These are phyloP conservation scores for Glonium stellatum DNA, from an alignment of 495 filamentous ascomycete species.

Conservation along the genomic window DNA sequence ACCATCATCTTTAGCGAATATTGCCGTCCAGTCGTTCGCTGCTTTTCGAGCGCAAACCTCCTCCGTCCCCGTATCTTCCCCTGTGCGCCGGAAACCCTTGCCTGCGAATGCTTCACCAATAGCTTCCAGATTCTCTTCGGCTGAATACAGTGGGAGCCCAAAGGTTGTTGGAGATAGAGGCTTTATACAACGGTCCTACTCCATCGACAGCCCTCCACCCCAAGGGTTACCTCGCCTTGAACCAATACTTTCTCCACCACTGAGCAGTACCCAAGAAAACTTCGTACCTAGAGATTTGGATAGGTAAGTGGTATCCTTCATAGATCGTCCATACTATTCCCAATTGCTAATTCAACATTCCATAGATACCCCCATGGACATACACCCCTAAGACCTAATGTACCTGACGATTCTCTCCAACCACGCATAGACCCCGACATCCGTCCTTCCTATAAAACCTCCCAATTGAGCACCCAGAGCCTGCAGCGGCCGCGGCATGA, in stretches of 20 bases:
- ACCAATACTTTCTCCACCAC: conserved; percentile 13
- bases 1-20: conserved; percentile 28
- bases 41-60: conserved; percentile 33
- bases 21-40: conserved; percentile 32
- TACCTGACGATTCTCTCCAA: conserved; percentile 10
- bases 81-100: conserved; percentile 31
- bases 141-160: conserved; percentile 15
- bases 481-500: conserved; percentile 7
- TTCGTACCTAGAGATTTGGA: conserved; percentile 31
- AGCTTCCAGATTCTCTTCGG: conserved; percentile 17
- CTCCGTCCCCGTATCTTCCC: conserved; percentile 29
- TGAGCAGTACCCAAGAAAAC: conserved; percentile 12
- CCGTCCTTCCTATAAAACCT: neutral
- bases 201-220: conserved; percentile 16
- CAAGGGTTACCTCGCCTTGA: conserved; percentile 11
- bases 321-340: neutral
- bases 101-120: conserved; percentile 29
- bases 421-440: conserved; percentile 6
- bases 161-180: conserved; percentile 2
- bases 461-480: neutral
- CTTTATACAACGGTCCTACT: conserved; percentile 18
- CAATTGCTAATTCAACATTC: neutral
- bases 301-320: conserved; percentile 21
- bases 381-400: conserved; percentile 16
- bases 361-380: conserved; percentile 24